Base-by-base conservation (phyloP, 2,329 filamentous ascomycete genomes). In the Aspergillus unguis region DNA sequence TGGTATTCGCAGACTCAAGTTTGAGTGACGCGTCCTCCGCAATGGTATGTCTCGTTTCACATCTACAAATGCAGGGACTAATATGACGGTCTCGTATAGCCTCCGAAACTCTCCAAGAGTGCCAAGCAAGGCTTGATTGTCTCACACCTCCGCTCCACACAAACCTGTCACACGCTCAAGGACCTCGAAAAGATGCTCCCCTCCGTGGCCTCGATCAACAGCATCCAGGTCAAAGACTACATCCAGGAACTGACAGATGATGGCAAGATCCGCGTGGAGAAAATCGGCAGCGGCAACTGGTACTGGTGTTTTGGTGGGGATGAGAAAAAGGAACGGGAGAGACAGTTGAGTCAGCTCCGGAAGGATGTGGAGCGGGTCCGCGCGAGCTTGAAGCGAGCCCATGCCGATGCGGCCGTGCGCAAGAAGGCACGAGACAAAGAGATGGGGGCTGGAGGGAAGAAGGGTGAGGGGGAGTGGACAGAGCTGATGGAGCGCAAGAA, bases 221-320 rank as follows among this genome's bases (percentile, higher is more conserved):
- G 78, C 57, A 85, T 87, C 78, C 82, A 85, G 64, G 82, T 85
- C 42, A 86, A 85, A 68, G 85, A 87, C 62, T 85, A 84, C 63
- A 72, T 87, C 17, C 83, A 85, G 65, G 74, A 77, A 4, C 76
- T 87, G 23, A 72, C 75, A 6, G 83, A 86, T 61, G 85, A 87
- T 52, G 76, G 75, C 61, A 77, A 80, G 60, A 80, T 87, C 55
- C 78, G 78, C 17, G 80, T 85, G 28, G 85, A 87, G 71, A 87
- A 87, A 68, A 87, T 88, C 61, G 85, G 85, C 40, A 85, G 78
- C 57, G 84, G 83, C 28, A 87, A 87, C 66, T 88, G 85, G 85
- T 87, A 87, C 71, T 88, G 85, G 85, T 80, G 77, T 57, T 87
- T 87, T 65, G 75, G 71, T 17, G 82, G 77, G 28, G 82, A 86